Base-by-base conservation (phyloP, 176 grass and related monocot species). In the Raddia distichophylla region DNA sequence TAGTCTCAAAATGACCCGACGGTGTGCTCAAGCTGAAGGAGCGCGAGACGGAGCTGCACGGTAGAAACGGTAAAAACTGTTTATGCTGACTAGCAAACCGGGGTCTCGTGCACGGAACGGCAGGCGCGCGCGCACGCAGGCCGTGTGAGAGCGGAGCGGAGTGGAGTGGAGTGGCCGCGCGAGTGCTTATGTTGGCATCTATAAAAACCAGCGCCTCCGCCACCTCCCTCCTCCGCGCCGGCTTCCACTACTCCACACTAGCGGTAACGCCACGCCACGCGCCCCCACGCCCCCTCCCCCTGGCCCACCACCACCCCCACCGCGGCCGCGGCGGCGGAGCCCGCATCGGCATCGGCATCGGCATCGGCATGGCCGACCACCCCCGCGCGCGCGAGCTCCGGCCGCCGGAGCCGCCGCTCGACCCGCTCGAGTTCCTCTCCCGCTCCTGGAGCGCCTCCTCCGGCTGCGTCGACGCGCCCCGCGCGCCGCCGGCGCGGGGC, bases 381-480 rank as follows among this genome's bases (percentile, higher is more conserved):
- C 33, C 63, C 16, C 78, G 88, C 43, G 19, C 52, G 43, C 87
- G 83, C 60, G 88, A 90, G 27, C 83, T 90, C 17, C 88, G 85
- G 17, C 88, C 79, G 20, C 88, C 88, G 83, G 88, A 90, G 74
- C 88, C 79, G 45, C 79, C 88, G 79, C 79, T 82, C 7, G 90
- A 93, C 71, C 95, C 95, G 2, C 86, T 99, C 80, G 97, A 99
- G 85, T 96, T 93, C 87, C 91, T 99, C 52, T 89, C 89, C 40
- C 97, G 87, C 2, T 99, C 97, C 2, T 99, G 97, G 97, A 96
- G 87, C 85, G 88, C 93, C 14, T 96, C 97, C 0, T 76, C 90
- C 60, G 32, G 37, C 27, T 27, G 27, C 37, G 4, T 90, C 14
- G 90, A 92, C 49, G 90, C 77, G 44, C 75, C 87, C 9, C 88